Percentiles rank a stretch among this genome's conserved stretches.
These are phyloP conservation scores for Boletus rubropictus DNA, from an alignment of 768 basidiomycete genomes.

Conservation along the genomic window DNA sequence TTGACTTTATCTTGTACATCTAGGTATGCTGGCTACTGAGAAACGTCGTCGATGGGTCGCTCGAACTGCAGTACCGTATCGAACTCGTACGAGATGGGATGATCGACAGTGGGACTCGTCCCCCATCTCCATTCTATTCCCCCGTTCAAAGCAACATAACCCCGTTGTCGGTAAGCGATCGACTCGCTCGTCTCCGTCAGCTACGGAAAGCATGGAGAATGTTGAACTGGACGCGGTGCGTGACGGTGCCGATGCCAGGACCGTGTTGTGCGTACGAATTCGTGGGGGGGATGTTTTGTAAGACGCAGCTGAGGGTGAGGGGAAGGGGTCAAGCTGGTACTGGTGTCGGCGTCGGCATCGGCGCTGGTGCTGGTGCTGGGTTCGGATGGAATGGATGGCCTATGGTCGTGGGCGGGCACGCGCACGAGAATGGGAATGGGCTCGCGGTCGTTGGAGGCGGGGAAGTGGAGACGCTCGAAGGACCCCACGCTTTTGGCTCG, in stretches of 20 bases:
- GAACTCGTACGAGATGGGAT: slow-evolving; percentile 38
- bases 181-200: slow-evolving; percentile 30
- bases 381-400: neutral
- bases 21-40: slow-evolving; percentile 23
- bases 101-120: slow-evolving; percentile 11
- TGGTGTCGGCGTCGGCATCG: neutral
- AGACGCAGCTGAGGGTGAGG: slow-evolving; percentile 24
- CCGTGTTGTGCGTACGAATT: slow-evolving; percentile 52
- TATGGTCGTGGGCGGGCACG: neutral
- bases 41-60: slow-evolving; percentile 20
- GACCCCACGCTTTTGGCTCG: slow-evolving; percentile 11
- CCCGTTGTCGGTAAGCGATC: slow-evolving; percentile 12
- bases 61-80: slow-evolving; percentile 35
- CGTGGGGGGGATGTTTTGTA: slow-evolving; percentile 53
- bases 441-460: neutral
- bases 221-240: slow-evolving; percentile 24
- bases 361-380: neutral
- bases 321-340: neutral
- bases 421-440: neutral
- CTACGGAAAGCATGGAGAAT: slow-evolving; percentile 34
- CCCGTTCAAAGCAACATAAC: neutral
- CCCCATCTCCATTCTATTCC: no score
- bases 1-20: neutral
- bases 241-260: slow-evolving; percentile 30
- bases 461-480: neutral